A percentile compares a stretch with the other conserved stretches of the same genome.
Evolutionary conservation across 345 rosid species (phyloP).

Genomic region (Lepidium didymum): DNA sequence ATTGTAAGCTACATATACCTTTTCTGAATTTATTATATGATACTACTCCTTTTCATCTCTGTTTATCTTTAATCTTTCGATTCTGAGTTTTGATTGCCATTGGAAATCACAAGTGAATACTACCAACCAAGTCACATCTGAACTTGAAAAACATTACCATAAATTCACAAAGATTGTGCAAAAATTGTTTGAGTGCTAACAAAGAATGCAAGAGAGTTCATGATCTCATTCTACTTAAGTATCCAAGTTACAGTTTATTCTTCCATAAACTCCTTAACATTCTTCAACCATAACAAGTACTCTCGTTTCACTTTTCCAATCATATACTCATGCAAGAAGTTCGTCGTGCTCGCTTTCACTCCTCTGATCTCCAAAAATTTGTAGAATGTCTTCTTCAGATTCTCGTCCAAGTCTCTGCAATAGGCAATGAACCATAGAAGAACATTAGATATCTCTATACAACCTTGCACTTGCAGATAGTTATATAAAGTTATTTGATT

Average conservation of each 20-base stretch:
- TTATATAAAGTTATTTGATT: neutral
- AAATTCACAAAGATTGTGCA: neutral
- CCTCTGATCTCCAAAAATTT: slow-evolving; percentile 81
- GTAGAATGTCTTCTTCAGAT: slow-evolving; percentile 69
- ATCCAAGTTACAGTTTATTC: slow-evolving; percentile 4
- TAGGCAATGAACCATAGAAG: neutral
- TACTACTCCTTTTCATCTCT: neutral
- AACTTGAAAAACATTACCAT: neutral
- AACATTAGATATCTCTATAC: neutral
- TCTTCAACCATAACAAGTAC: slow-evolving; percentile 65
- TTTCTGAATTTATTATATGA: neutral
- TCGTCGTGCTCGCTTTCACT: slow-evolving; percentile 63
- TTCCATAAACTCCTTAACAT: slow-evolving; percentile 58
- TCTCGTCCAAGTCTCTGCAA: slow-evolving; percentile 83
- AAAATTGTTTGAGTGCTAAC: neutral
- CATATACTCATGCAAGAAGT: slow-evolving; percentile 85
- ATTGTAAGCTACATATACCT: slow-evolving; percentile 21
- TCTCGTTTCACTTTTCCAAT: slow-evolving; percentile 64
- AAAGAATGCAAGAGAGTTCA: neutral
- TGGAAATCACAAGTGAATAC: neutral
- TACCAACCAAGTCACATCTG: neutral
- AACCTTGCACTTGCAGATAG: neutral
- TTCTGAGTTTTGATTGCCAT: neutral
- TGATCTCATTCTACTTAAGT: neutral
- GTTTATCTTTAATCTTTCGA: neutral